A percentile compares a stretch with the other conserved stretches of the same genome.
These are phyloP conservation scores for Trichoderma sp. DNA, from an alignment of 2,329 filamentous ascomycete genomes.

Conservation along the genomic window DNA sequence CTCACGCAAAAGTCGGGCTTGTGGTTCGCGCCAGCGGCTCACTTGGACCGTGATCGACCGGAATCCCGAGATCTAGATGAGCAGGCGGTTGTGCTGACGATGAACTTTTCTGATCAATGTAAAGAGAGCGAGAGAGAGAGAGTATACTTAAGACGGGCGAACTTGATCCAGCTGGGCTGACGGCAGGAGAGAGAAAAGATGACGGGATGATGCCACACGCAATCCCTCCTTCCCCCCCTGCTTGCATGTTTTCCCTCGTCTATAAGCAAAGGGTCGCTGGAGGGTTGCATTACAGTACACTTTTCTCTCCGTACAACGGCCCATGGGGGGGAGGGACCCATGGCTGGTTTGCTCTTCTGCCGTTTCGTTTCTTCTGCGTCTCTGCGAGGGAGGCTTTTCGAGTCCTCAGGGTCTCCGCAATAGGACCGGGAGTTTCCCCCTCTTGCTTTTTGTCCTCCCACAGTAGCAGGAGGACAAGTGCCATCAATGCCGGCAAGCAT, in stretches of 20 bases:
- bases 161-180: background rate
- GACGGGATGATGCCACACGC: conserved; percentile 4
- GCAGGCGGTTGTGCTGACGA: background rate
- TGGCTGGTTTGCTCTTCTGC: background rate
- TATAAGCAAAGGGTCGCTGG: background rate
- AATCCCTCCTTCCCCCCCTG: background rate
- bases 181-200: background rate
- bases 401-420: conserved; percentile 5
- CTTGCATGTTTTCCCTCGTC: background rate
- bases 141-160: too few species aligned
- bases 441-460: background rate
- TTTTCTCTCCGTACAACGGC: background rate
- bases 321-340: background rate
- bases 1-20: background rate
- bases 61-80: conserved; percentile 14
- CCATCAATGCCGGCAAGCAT: conserved; percentile 16
- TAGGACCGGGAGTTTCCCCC: conserved; percentile 9
- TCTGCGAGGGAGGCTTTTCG: background rate
- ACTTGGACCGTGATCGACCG: conserved; percentile 5
- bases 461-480: background rate
- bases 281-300: background rate
- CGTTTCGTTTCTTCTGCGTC: background rate
- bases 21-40: background rate
- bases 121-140: background rate
- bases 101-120: background rate